Conservation (phyloP, 805 yeast genomes). For the Pichia heedii region DNA sequence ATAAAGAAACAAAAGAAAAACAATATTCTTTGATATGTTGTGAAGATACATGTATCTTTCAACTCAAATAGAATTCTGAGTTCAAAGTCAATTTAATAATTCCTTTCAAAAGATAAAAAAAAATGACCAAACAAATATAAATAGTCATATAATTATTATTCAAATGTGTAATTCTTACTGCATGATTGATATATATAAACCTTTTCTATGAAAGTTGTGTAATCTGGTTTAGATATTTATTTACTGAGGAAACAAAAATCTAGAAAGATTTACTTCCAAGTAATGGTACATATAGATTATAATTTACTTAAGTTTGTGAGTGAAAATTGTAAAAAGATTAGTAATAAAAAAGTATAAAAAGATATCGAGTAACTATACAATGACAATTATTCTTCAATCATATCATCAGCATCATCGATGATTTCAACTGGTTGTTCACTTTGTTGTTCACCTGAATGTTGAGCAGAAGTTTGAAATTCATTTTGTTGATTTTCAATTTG, state of each 20-base stretch:
- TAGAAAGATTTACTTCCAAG: too few species aligned
- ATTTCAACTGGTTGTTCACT: not conserved
- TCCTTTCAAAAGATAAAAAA: too few species aligned
- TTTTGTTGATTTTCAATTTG: not conserved
- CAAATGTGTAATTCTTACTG: too few species aligned
- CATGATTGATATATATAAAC: too few species aligned
- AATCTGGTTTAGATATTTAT: too few species aligned
- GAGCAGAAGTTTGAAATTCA: conserved; percentile 2
- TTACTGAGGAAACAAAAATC: too few species aligned
- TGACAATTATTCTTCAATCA: conserved; percentile 17
- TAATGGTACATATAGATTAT: too few species aligned
- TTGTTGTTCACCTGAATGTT: not conserved
- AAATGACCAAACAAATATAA: not conserved
- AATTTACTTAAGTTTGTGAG: too few species aligned
- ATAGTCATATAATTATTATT: too few species aligned
- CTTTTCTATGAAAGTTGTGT: too few species aligned
- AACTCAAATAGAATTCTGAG: not conserved
- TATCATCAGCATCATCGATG: conserved; percentile 16
- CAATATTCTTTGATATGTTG: not conserved
- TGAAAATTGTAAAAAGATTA: too few species aligned
- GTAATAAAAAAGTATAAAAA: too few species aligned
- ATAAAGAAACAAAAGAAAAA: not conserved
- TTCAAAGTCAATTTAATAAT: not conserved
- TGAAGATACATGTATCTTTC: not conserved
- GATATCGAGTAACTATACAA: not conserved